phyloP scores from a whole-genome alignment of 495 filamentous ascomycete species.

The Aspergillus indologenus region DNA sequence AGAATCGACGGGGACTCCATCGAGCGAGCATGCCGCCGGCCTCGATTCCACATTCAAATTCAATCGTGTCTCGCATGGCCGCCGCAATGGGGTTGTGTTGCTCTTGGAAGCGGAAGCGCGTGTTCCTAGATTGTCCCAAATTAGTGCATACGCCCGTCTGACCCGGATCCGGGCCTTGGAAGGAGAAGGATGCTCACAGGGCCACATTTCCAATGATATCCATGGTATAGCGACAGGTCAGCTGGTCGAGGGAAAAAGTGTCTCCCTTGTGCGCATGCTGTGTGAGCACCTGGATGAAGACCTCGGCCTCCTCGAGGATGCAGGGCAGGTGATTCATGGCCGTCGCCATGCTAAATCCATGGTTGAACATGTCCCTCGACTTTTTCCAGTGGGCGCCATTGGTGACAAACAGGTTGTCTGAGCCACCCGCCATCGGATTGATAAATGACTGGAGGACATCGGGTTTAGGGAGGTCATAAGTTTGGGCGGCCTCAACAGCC shows the following conservation, averaged over 20 bases:
- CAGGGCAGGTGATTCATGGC: neutral
- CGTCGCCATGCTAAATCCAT: neutral
- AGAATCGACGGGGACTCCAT: neutral
- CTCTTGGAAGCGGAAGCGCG: neutral
- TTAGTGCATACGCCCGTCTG: neutral
- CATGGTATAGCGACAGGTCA: slow-evolving; percentile 1
- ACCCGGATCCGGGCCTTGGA: neutral
- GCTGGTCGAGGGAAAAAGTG: neutral
- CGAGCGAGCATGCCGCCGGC: neutral
- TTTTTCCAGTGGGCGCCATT: neutral
- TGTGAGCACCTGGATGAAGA: neutral
- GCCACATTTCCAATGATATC: slow-evolving; percentile 8
- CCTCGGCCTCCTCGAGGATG: slow-evolving; percentile 2
- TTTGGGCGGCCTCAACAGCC: slow-evolving; percentile 3
- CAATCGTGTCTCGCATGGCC: slow-evolving; percentile 2
- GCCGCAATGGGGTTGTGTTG: slow-evolving; percentile 3
- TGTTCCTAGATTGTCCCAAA: neutral
- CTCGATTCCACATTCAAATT: neutral
- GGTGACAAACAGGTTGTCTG: neutral
- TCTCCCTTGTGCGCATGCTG: neutral
- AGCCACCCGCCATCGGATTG: slow-evolving; percentile 7
- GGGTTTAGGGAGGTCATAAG: slow-evolving; percentile 7
- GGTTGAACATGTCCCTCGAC: neutral
- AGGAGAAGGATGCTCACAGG: neutral
- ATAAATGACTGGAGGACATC: neutral